phyloP scores from a whole-genome alignment of 2,329 filamentous ascomycete species.

The Hypoxylon sp. region DNA sequence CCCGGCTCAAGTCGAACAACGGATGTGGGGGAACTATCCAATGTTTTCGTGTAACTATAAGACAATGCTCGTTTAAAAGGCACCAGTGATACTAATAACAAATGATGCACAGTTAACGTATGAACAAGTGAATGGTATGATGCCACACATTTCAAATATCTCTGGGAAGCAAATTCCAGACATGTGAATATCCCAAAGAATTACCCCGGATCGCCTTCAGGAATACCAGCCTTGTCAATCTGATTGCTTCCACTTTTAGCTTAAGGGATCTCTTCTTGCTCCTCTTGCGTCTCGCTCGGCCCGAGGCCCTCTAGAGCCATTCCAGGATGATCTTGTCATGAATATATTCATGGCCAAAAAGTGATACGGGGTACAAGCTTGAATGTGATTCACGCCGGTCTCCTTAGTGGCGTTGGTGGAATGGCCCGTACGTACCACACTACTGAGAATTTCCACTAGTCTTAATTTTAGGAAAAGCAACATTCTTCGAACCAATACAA shows the following conservation, averaged over 20 bases:
- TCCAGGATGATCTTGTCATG: neutral
- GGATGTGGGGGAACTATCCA: neutral
- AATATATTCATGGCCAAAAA: conserved; percentile 2
- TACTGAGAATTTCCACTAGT: too few species aligned
- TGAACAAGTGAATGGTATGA: neutral
- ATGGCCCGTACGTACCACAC: too few species aligned
- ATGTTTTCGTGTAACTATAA: neutral
- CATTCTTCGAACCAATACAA: too few species aligned
- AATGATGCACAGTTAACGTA: neutral
- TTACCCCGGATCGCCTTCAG: neutral
- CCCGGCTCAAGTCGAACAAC: neutral
- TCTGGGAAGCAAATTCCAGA: too few species aligned
- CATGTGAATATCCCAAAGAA: conserved; percentile 9
- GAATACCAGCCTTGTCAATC: neutral
- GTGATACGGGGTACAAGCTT: neutral
- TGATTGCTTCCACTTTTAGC: conserved; percentile 1
- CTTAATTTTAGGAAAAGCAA: too few species aligned
- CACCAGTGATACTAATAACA: neutral
- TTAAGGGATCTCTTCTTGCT: neutral
- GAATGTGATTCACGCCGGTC: neutral
- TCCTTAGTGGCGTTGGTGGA: neutral
- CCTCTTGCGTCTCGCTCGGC: conserved; percentile 10
- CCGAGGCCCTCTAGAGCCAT: conserved; percentile 6
- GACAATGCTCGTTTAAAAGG: neutral
- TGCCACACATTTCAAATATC: too few species aligned